Base-by-base conservation (phyloP, 495 filamentous ascomycete genomes). In the Talaromyces liani region DNA sequence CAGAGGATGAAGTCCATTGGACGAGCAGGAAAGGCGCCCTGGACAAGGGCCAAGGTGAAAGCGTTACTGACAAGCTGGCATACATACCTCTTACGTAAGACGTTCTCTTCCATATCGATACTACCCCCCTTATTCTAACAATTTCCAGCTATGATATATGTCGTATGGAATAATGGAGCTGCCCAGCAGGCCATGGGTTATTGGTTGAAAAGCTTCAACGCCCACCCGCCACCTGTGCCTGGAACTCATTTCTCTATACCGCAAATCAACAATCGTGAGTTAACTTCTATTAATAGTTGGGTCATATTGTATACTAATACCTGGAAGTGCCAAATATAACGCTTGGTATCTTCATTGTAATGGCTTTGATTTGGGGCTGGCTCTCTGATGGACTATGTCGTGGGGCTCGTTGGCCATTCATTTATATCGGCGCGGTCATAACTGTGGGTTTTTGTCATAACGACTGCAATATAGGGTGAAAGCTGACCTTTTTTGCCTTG, bases 371-470 rank as follows among this genome's bases (percentile, higher is more conserved):
- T 18, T 75, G 72, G 75, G 75, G 65, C 16, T 77, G 69, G 70
- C 62, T 75, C 0, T 77, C 75, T 2, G 75, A 76, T 62, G 72
- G 74, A 5, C 68, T 68, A 3, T 72, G 58, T 24, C 65, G 66
- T 8, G 75, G 75, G 0, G 64, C 71, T 7, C 70, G 75, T 2
- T 75, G 71, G 71, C 75, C 73, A 20, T 77, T 77, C 51, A 72
- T 77, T 29, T 70, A 77, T 25, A 45, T 62, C 9, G 75, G 75
- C 16, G 72, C 75, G 45, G 56, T 71, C 18, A 66, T 72, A 31
- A 72, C 71, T 4, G 71, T 76, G 61, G 66, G 45, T 49, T 8
- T 6, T 12, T 61, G 3, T 24, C 36, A n/a, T 14, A 16, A 16
- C 9, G 14, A 41, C 3, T 41, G 36, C 14, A 4, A 6, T 16